A percentile compares a stretch with the other conserved stretches of the same genome.
These are phyloP conservation scores for Cocos nucifera DNA, from an alignment of 176 grass and related monocot genomes.

Conservation along the genomic window DNA sequence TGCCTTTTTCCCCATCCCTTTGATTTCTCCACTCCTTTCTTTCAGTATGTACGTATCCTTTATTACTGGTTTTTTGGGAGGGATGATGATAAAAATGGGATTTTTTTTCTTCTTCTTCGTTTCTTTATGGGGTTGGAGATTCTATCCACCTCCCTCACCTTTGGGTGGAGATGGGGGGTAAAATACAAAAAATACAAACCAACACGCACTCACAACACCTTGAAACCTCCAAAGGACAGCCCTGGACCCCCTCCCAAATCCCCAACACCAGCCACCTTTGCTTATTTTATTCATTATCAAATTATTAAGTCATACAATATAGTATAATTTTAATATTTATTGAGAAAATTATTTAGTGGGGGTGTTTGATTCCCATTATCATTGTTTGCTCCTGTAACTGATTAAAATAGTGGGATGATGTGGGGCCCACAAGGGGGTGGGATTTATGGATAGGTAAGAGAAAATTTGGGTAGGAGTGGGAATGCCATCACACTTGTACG, in stretches of 20 bases:
- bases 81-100: constrained; percentile 17
- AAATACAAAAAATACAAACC: background rate
- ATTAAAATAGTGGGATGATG: background rate
- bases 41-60: background rate
- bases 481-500: no score
- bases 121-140: constrained; percentile 33
- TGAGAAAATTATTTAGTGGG: no score
- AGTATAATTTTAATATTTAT: no score
- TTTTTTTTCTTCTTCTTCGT: constrained; percentile 15
- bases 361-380: background rate
- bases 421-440: no score
- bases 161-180: no score
- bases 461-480: no score
- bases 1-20: constrained; percentile 7
- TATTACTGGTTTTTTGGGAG: no score
- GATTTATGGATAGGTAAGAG: no score
- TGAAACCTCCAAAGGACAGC: background rate
- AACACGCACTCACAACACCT: background rate
- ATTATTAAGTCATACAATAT: no score
- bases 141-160: no score
- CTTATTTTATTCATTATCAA: no score
- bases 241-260: background rate
- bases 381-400: background rate
- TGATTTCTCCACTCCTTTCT: constrained; percentile 8
- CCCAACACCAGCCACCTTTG: no score